phyloP scores from a whole-genome alignment of 1,139 yeast genomes.

The Blastobotrys niveus region DNA sequence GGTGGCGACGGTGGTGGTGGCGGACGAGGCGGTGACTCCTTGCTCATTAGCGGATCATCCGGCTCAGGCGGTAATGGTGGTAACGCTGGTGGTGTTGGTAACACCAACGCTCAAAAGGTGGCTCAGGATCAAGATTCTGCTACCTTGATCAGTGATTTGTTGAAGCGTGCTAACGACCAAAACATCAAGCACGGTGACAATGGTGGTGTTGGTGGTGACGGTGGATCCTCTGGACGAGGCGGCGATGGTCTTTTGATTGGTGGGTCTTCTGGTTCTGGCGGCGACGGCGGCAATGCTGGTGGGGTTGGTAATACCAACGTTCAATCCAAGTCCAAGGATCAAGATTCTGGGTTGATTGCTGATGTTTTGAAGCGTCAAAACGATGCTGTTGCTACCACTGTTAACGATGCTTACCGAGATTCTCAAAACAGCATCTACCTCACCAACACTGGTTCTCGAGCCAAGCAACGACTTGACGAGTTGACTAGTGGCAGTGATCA shows the following conservation, averaged over 20 bases:
- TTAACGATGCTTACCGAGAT: too few species aligned
- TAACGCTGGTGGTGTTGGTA: conserved; percentile 5
- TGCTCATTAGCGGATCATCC: conserved; percentile 2
- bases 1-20: conserved; percentile 3
- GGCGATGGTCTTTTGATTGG: background rate
- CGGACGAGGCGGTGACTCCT: conserved; percentile 6
- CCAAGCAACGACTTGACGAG: too few species aligned
- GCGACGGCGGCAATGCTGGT: conserved; percentile 7
- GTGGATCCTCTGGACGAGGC: background rate
- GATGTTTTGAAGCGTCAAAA: background rate
- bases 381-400: too few species aligned
- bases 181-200: conserved; percentile 3
- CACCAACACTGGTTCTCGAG: too few species aligned
- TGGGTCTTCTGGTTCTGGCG: conserved; percentile 3
- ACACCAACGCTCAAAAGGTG: conserved; percentile 2
- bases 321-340: background rate
- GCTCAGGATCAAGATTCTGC: background rate
- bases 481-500: too few species aligned
- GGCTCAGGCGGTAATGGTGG: conserved; percentile 8
- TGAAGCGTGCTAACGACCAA: conserved; percentile 4
- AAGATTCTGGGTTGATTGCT: background rate
- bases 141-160: background rate
- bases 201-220: conserved; percentile 8
- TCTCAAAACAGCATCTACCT: too few species aligned
- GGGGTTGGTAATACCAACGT: conserved; percentile 5